phyloP scores from a whole-genome alignment of 495 filamentous ascomycete genomes.

The Aspergillus campestris region DNA sequence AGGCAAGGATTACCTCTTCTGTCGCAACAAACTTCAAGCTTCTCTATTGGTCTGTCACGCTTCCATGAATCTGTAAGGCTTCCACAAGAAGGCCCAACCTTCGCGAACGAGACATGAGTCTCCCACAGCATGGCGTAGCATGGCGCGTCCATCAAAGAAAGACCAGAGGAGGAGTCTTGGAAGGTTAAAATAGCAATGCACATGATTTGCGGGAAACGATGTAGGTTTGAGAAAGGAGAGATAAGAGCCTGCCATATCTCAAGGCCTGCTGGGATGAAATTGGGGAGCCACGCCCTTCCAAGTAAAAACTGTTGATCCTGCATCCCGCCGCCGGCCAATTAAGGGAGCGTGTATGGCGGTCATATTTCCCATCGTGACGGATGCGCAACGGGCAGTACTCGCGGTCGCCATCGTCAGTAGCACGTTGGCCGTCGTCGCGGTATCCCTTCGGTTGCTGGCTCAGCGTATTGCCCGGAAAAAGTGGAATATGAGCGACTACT shows the following conservation, averaged over 20 bases:
- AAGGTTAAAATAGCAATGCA: no score
- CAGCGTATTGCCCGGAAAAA: conserved; percentile 12
- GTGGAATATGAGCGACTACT: conserved; percentile 11
- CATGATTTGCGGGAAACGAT: background rate
- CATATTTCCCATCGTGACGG: conserved; percentile 9
- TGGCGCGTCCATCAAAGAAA: no score
- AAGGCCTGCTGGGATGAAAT: background rate
- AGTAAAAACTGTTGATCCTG: background rate
- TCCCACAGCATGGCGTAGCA: no score
- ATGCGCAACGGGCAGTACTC: conserved; percentile 4
- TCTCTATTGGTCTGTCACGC: no score
- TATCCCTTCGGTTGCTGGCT: conserved; percentile 8
- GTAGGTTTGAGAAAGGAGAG: background rate
- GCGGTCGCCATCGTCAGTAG: conserved; percentile 7
- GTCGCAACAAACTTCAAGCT: no score
- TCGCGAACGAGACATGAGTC: no score
- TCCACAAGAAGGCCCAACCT: no score
- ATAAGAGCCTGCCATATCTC: background rate
- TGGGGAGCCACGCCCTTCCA: background rate
- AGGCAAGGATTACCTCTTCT: no score
- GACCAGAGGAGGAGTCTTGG: no score
- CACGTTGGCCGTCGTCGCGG: conserved; percentile 5
- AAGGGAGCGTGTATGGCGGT: conserved; percentile 1
- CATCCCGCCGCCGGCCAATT: no score
- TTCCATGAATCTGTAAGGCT: no score